phyloP scores from a whole-genome alignment of 2,329 filamentous ascomycete species.

The Cladosporium velox region DNA sequence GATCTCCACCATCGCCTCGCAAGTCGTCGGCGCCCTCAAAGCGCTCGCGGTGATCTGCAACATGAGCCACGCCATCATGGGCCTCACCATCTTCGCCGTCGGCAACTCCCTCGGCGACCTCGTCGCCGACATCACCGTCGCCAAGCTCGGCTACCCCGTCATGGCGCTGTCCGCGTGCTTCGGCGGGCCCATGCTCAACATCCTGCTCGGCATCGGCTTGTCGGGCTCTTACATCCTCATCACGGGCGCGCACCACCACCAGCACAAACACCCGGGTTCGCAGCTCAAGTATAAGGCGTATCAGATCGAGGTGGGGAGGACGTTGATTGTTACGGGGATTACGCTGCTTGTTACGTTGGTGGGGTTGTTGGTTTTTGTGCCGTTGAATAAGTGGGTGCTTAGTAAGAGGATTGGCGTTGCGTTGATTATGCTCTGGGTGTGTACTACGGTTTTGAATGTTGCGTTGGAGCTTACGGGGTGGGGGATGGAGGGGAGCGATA shows the following conservation, averaged over 20 bases:
- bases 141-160: slow-evolving; percentile 88
- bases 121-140: slow-evolving; percentile 92
- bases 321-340: slow-evolving; percentile 80
- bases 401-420: slow-evolving; percentile 78
- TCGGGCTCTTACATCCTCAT: slow-evolving; percentile 87
- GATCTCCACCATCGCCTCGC: slow-evolving; percentile 93
- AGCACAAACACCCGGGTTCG: slow-evolving; percentile 66
- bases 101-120: slow-evolving; percentile 94
- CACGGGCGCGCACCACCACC: slow-evolving; percentile 64
- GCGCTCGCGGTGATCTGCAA: slow-evolving; percentile 86
- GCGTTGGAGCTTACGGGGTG: slow-evolving; percentile 66
- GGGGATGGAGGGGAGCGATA: slow-evolving; percentile 14
- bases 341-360: slow-evolving; percentile 79
- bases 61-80: slow-evolving; percentile 92
- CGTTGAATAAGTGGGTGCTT: slow-evolving; percentile 83
- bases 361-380: slow-evolving; percentile 76
- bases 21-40: slow-evolving; percentile 94
- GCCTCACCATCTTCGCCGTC: slow-evolving; percentile 92
- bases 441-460: slow-evolving; percentile 81
- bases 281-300: slow-evolving; percentile 73
- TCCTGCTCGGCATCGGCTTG: slow-evolving; percentile 89
- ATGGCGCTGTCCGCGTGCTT: slow-evolving; percentile 96
- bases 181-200: slow-evolving; percentile 98
- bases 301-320: slow-evolving; percentile 78
- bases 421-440: slow-evolving; percentile 75